phyloP scores from a whole-genome alignment of 352 stramenopile species.

The Globisporangium iwayamae region DNA sequence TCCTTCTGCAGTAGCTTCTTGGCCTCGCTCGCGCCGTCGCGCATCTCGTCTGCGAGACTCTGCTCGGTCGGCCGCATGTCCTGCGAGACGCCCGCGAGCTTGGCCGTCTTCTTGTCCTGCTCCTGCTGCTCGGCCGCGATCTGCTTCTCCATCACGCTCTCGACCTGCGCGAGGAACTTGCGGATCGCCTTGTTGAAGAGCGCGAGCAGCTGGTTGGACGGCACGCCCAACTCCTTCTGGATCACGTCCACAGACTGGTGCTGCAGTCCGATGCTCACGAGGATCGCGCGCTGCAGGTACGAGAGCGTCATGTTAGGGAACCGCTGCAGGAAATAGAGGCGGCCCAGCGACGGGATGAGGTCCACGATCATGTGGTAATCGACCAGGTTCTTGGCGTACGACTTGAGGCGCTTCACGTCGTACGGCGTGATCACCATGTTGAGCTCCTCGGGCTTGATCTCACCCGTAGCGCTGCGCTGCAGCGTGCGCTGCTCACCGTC shows the following conservation, averaged over 20 bases:
- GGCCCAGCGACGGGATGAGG: conserved; percentile 91
- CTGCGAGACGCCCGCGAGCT: conserved; percentile 55
- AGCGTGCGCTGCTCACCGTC: conserved; percentile 28
- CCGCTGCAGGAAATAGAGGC: conserved; percentile 95
- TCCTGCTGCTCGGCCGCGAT: conserved; percentile 79
- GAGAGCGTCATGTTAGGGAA: conserved; percentile 93
- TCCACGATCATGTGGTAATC: conserved; percentile 99
- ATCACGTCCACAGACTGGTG: conserved; percentile 94
- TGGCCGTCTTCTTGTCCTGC: conserved; percentile 60
- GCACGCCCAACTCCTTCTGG: conserved; percentile 91
- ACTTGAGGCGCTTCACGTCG: conserved; percentile 97
- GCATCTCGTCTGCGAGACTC: conserved; percentile 78
- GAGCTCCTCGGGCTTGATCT: conserved; percentile 87
- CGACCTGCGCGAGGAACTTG: conserved; percentile 86
- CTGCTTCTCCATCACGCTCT: conserved; percentile 78
- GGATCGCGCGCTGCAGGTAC: conserved; percentile 93
- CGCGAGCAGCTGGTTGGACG: conserved; percentile 94
- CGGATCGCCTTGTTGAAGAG: conserved; percentile 97
- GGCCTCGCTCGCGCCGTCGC: conserved; percentile 70
- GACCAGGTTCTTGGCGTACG: conserved; percentile 98
- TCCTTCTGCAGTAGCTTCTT: conserved; percentile 81
- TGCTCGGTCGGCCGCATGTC: conserved; percentile 81
- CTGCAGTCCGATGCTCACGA: conserved; percentile 94
- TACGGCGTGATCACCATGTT: conserved; percentile 94
- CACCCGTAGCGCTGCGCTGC: conserved; percentile 58